Base-by-base conservation (phyloP, 306 rosid species). In the Lathyrus sativus region DNA sequence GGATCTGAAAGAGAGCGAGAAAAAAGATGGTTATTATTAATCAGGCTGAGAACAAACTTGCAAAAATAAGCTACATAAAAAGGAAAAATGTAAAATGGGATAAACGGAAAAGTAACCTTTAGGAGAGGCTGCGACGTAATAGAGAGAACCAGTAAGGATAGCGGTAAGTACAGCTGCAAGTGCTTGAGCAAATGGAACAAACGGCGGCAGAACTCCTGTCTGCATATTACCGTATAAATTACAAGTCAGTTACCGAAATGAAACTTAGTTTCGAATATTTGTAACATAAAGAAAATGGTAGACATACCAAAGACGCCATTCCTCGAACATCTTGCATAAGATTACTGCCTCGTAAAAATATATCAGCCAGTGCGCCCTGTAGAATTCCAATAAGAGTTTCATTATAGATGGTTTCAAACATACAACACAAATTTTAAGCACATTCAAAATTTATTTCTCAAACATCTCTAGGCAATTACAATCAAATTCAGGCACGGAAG, bases 121-220 rank as follows among this genome's bases (percentile, higher is more conserved):
- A 0, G 97, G 97, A 65, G 98, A 88, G 26, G 98, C 96, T 39
- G 97, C 98, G 53, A 90, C 84, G 64, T 90, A 93, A 69, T 93
- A 93, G 50, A 93, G 81, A 73, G 97, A 93, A 72, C 96, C 96
- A 5, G 96, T 92, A 13, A 92, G 89, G 44, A 85, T 82, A 62
- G 98, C 98, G 3, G 96, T 90, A 50, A 93, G 85, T 7, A 93
- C 96, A 43, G 97, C 97, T 35, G 98, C 97, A 84, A 90, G 90
- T 48, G 96, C 96, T 72, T 93, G 98, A 74, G 98, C 98, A 90
- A 93, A 93, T 46, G 98, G 98, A 41, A 88, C 96, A 84, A 86
- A 83, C 24, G 97, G 89, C 74, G 98, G 98, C 60, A 90, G 79
- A 65, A 93, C 86, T 44, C 98, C 98, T 2, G 96, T 83, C 97